Base-by-base conservation (phyloP, 1,139 yeast species). In the Hemisphaericaspora lyxosophila region DNA sequence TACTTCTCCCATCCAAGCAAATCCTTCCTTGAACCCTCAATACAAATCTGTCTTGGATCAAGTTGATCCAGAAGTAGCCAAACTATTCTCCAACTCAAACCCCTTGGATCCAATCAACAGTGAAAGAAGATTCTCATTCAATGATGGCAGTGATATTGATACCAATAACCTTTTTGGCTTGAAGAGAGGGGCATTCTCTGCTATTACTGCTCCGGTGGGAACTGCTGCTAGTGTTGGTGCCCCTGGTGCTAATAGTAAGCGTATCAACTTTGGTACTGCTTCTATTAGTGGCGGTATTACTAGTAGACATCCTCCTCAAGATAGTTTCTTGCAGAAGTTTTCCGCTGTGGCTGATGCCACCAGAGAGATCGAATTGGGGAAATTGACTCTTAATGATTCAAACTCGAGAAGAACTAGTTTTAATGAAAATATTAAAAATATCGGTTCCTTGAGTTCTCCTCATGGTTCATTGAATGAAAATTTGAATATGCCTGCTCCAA, bases 261-360 rank as follows among this genome's bases (percentile, higher is more conserved):
- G 19, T 24, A 19, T 15, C 14, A 66, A 66, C 31, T 75, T 79
- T 49, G 82, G 82, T 2, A 69, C 85, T 5, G 84, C 84, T 12
- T 77, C 84, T 4, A 76, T 80, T 35, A 72, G 79, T 40, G 86
- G 83, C 4, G 82, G 80, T 5, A 67, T 76, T 31, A 69, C 78
- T 18, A 67, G 59, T 47, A 62, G 75, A 47, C 78, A 72, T 42
- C 66, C 66, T 7, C 69, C 67, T 2, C 73, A 64, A 41, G 76
- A 78, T 18, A 64, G 76, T 31, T 81, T 81, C 50, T 61, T 81
- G 41, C 84, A 80, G 46, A 81, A 84, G 57, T 85, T 85, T 54
- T 70, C 86, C 6, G 66, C 79, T n/a, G 82, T 85, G 14, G 88
- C 87, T 9, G 94, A 85, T 43, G 86, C 88, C 26, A 85, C 95